Evolutionary conservation across 768 basidiomycete genomes (phyloP).

Genomic region (Termitomyces sp.): DNA sequence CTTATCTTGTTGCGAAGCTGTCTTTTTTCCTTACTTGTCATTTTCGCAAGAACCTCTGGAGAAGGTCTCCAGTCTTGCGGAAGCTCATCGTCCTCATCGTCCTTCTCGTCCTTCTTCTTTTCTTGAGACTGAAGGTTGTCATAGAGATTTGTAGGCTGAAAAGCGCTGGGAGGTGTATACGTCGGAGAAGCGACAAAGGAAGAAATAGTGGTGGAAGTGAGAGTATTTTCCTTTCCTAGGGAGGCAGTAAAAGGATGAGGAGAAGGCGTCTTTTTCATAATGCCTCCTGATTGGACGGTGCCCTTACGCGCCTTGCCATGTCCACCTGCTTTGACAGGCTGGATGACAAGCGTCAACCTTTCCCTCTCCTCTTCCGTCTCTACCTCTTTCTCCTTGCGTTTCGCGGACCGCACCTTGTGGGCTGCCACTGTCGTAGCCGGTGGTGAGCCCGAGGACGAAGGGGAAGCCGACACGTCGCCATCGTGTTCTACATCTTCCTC

Average conservation of each 20-base stretch:
- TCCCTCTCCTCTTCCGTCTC: constrained; percentile 26
- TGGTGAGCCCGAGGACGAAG: constrained; percentile 13
- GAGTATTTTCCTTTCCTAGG: constrained; percentile 23
- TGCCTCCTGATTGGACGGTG: constrained; percentile 68
- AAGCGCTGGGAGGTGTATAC: constrained; percentile 12
- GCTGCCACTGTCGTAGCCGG: constrained; percentile 2
- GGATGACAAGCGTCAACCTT: constrained; percentile 39
- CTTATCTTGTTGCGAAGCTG: constrained; percentile 96
- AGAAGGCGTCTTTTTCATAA: constrained; percentile 52
- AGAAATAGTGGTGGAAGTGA: constrained; percentile 22
- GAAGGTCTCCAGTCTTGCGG: constrained; percentile 82
- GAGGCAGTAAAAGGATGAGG: constrained; percentile 15
- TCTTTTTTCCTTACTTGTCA: constrained; percentile 93
- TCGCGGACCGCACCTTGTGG: constrained; percentile 8
- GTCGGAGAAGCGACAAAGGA: constrained; percentile 8
- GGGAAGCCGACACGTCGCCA: constrained; percentile 11
- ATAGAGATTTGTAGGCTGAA: constrained; percentile 15
- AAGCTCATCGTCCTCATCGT: constrained; percentile 48
- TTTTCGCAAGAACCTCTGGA: constrained; percentile 92
- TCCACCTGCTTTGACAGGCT: constrained; percentile 53
- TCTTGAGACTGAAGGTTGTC: not conserved
- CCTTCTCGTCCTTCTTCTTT: constrained; percentile 18
- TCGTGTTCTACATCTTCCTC: constrained; percentile 18
- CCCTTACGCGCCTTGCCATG: constrained; percentile 60
- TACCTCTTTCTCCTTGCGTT: constrained; percentile 6